A percentile compares a stretch with the other conserved stretches of the same genome.
Conservation (phyloP, 2,329 filamentous ascomycete genomes). For the Ophiostoma quercus region DNA sequence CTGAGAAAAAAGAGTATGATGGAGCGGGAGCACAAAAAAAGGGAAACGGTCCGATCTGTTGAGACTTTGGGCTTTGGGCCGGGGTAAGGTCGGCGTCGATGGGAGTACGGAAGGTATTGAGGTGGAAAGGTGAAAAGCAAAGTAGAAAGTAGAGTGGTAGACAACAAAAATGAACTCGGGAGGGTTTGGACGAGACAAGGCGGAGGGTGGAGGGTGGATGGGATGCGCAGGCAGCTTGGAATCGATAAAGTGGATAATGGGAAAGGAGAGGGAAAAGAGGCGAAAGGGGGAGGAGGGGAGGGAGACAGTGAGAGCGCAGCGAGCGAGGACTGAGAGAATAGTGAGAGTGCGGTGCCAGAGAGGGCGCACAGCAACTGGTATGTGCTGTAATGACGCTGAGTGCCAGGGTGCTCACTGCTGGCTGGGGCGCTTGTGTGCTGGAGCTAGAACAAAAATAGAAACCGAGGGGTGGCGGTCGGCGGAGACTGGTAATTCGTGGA, state of each 20-base stretch:
- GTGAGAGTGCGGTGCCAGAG: constrained; percentile 4
- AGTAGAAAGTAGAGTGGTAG: constrained; percentile 10
- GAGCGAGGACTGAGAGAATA: neutral
- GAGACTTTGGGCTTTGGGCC: neutral
- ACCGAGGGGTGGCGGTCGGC: constrained; percentile 20
- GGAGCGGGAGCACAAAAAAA: constrained; percentile 10
- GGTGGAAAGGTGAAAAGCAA: constrained; percentile 3
- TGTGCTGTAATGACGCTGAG: constrained; percentile 12
- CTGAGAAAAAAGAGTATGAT: neutral
- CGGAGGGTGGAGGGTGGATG: constrained; percentile 4
- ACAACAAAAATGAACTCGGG: neutral
- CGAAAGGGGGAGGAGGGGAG: constrained; percentile 14
- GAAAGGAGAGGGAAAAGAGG: constrained; percentile 13
- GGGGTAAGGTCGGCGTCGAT: constrained; percentile 13
- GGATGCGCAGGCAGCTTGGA: constrained; percentile 21
- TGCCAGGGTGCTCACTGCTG: too few species aligned
- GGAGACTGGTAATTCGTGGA: constrained; percentile 1
- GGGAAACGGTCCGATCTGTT: constrained; percentile 6
- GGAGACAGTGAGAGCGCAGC: neutral
- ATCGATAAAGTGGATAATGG: constrained; percentile 17
- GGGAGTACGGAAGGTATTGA: neutral
- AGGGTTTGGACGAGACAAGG: constrained; percentile 14
- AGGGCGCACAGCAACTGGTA: neutral
- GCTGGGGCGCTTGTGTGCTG: neutral
- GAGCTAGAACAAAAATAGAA: constrained; percentile 24